Conservation (phyloP, 1,284 basidiomycete species). For the Trichosporon inkin region DNA sequence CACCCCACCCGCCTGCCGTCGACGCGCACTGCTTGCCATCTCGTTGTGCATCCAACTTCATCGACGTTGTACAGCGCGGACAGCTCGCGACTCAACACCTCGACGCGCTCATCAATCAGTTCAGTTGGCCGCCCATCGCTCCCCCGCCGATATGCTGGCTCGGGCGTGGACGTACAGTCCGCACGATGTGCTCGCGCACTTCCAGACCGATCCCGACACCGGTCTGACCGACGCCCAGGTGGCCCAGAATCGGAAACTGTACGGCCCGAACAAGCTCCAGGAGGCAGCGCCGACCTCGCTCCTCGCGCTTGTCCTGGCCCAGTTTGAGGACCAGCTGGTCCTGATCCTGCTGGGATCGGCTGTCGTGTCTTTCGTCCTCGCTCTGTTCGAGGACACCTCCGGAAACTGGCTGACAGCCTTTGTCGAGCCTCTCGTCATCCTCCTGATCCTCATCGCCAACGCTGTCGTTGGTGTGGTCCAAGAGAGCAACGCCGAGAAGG, state of each 20-base stretch:
- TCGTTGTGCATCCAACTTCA: no score
- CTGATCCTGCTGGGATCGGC: conserved; percentile 89
- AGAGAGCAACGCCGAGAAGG: conserved; percentile 88
- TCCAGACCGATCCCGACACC: conserved; percentile 34
- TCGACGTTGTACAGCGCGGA: no score
- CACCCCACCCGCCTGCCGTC: no score
- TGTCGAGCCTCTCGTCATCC: conserved; percentile 86
- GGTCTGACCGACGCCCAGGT: conserved; percentile 49
- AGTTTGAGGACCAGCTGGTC: conserved; percentile 96
- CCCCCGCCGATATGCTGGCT: conserved; percentile 35
- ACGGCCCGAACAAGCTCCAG: conserved; percentile 79
- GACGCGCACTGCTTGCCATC: no score
- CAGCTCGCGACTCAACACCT: no score
- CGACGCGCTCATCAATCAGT: no score
- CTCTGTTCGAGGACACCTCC: conserved; percentile 73
- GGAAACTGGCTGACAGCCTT: conserved; percentile 67
- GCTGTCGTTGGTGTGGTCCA: conserved; percentile 92
- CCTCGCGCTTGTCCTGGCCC: conserved; percentile 89
- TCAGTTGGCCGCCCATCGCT: neutral
- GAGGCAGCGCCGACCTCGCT: conserved; percentile 85
- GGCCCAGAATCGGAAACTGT: conserved; percentile 66
- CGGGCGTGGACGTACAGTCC: conserved; percentile 49
- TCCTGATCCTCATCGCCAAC: conserved; percentile 88
- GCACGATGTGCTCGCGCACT: conserved; percentile 46
- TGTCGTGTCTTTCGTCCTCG: conserved; percentile 81